A percentile compares a stretch with the other conserved stretches of the same genome.
phyloP scores from a whole-genome alignment of 2,329 filamentous ascomycete species.

The Parafenestella ontariensis region DNA sequence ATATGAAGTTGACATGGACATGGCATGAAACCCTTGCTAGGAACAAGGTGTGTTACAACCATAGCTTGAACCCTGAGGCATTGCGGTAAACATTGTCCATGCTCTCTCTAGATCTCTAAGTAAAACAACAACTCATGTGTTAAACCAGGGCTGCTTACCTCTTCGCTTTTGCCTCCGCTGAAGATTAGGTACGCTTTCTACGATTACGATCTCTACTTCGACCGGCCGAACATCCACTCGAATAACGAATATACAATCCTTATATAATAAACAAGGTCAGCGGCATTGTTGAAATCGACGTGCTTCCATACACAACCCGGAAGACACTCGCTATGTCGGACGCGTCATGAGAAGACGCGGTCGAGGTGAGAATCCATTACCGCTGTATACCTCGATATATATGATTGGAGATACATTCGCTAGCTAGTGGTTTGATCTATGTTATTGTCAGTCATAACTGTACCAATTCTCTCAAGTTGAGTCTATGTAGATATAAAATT shows the following conservation, averaged over 20 bases:
- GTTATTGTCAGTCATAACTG: no score
- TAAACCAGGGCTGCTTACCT: neutral
- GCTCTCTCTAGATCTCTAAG: neutral
- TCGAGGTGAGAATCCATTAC: no score
- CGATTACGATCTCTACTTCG: neutral
- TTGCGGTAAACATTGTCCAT: neutral
- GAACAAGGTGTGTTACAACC: neutral
- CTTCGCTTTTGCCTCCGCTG: neutral
- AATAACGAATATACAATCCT: neutral
- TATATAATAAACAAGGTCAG: neutral
- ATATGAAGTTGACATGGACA: neutral
- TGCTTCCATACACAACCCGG: neutral
- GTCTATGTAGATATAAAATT: no score
- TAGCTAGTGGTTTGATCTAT: no score
- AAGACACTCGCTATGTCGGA: no score
- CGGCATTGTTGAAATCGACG: neutral
- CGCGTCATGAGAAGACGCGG: no score
- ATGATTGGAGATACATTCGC: no score
- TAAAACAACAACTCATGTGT: neutral
- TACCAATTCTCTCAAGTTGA: no score
- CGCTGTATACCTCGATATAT: no score
- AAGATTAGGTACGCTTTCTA: neutral
- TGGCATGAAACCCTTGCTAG: neutral
- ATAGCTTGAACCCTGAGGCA: neutral
- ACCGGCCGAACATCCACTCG: neutral